These are phyloP conservation scores for Pneumocystis jirovecii DNA, from an alignment of 1,139 yeast species.

Conservation along the genomic window DNA sequence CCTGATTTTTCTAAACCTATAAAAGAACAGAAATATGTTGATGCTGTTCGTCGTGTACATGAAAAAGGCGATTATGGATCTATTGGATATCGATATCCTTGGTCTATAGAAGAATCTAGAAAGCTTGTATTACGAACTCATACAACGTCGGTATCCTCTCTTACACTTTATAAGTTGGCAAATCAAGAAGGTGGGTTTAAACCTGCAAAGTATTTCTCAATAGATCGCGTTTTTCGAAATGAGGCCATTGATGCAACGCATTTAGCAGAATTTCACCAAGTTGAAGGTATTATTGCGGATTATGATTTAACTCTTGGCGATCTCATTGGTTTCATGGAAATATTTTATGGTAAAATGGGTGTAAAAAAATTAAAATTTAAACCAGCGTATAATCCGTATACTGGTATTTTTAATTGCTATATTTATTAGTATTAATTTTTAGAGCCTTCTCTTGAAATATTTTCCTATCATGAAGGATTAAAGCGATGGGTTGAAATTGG, in stretches of 20 bases:
- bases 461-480: conserved; percentile 89
- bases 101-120: conserved; percentile 83
- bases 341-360: conserved; percentile 94
- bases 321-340: conserved; percentile 95
- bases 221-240: conserved; percentile 96
- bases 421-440: conserved; percentile 99
- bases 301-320: conserved; percentile 90
- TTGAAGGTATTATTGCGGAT: conserved; percentile 97
- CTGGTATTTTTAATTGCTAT: conserved; percentile 82
- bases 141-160: conserved; percentile 85
- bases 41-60: conserved; percentile 68
- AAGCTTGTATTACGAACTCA: conserved; percentile 92
- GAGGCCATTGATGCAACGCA: conserved; percentile 99
- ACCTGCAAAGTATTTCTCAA: conserved; percentile 84
- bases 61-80: conserved; percentile 86
- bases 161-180: conserved; percentile 76
- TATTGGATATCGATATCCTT: conserved; percentile 94
- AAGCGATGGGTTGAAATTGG: conserved; percentile 99
- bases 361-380: conserved; percentile 1
- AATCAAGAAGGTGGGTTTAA: conserved; percentile 47
- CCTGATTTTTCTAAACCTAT: conserved; percentile 51
- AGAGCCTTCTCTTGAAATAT: conserved; percentile 96
- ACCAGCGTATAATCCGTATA: conserved; percentile 21
- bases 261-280: conserved; percentile 97
- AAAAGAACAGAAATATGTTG: conserved; percentile 45